Base-by-base conservation (phyloP, 2,329 filamentous ascomycete species). In the Fusarium scirpi region DNA sequence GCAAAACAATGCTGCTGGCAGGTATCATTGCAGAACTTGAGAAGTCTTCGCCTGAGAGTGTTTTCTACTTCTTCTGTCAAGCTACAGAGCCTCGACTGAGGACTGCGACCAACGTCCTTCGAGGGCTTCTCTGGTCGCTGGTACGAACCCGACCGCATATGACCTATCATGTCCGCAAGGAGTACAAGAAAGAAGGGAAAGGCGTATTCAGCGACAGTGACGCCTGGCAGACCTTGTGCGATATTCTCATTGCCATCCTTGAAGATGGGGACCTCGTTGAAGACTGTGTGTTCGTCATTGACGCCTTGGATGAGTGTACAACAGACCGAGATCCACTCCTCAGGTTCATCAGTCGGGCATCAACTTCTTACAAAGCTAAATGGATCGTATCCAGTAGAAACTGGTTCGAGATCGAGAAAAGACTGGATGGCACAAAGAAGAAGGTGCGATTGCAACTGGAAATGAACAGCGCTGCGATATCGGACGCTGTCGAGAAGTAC, bases 381-480 rank as follows among this genome's bases (percentile, higher is more conserved):
- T 85, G 82, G 79, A 60, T 86, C 18, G 62, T 83, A 0, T 82
- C 82, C 0, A 85, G 84, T 54, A 83, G 84, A 6, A 84, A 84
- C 27, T 76, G 65, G 73, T 69, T 61, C 0, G 67, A 73, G 1
- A 84, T 85, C 0, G 27, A 44, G 15, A 20, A 20, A 2, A 22
- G 46, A 11, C 20, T 48, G 8, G n/a, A 48, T 16, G 8, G 13
- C 8, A 10, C 20, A 9, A 8, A 48, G 6, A 11, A 12, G n/a
- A 0, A 40, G 53, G 12, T 11, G 47, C 2, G 48, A 20, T 4
- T 86, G 81, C 34, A 84, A 6, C 13, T 48, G 6, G 45, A 48
- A 22, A 11, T 48, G 18, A 48, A 48, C 13, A 6, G 7, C 7
- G n/a, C 13, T 8, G 27, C 45, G 2, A 48, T 48, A 48, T 48